These are phyloP conservation scores for Saccharomyces hybrid DNA, from an alignment of 1,139 yeast genomes.

Conservation along the genomic window DNA sequence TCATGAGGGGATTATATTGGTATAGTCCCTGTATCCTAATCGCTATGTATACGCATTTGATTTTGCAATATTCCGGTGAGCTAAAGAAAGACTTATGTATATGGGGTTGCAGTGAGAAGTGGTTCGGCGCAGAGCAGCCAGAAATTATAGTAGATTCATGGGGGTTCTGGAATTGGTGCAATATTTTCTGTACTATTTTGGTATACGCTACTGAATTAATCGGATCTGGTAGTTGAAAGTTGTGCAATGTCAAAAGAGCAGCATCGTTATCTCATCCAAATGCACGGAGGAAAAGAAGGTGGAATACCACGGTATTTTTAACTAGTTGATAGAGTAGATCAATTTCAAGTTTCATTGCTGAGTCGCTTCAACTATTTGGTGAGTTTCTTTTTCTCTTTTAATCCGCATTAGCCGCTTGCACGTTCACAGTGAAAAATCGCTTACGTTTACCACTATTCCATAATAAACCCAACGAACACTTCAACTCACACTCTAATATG, in stretches of 20 bases:
- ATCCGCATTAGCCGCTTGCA: neutral
- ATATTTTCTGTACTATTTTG: slow-evolving; percentile 71
- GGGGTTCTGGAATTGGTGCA: slow-evolving; percentile 97
- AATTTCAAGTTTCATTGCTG: neutral
- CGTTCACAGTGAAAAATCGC: neutral
- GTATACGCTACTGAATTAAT: slow-evolving; percentile 73
- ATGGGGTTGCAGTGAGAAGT: slow-evolving; percentile 45
- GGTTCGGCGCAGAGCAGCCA: slow-evolving; percentile 13
- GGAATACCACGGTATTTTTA: neutral
- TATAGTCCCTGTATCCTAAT: slow-evolving; percentile 90
- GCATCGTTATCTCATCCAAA: neutral
- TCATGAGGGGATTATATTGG: slow-evolving; percentile 63
- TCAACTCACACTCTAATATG: neutral
- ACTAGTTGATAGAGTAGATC: neutral
- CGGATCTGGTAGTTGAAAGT: slow-evolving; percentile 18
- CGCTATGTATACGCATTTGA: slow-evolving; percentile 88
- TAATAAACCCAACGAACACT: neutral
- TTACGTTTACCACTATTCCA: neutral
- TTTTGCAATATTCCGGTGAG: slow-evolving; percentile 82
- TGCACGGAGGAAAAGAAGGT: neutral
- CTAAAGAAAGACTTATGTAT: slow-evolving; percentile 49
- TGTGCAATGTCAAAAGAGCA: neutral
- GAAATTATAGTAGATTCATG: slow-evolving; percentile 59
- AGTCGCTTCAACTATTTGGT: no score
- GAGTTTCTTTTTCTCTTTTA: neutral